Evolutionary conservation across 192 early-diverging fungal genomes (phyloP).

Genomic region (Coemansia aciculifera): DNA sequence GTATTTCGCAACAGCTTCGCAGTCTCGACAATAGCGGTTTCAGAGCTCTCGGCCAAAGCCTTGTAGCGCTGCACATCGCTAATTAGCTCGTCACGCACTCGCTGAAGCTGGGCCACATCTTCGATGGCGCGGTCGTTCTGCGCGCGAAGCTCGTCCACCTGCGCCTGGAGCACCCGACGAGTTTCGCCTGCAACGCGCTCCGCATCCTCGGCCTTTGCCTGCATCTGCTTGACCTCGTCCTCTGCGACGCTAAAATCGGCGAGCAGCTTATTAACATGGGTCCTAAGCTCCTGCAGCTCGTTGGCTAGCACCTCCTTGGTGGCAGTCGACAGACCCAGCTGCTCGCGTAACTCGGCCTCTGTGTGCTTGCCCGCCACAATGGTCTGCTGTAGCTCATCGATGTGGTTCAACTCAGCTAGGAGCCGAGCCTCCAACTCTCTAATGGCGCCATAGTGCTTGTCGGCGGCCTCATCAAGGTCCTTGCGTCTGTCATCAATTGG

Average conservation of each 20-base stretch:
- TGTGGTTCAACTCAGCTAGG: neutral
- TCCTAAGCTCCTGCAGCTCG: neutral
- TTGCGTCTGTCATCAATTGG: neutral
- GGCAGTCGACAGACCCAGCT: neutral
- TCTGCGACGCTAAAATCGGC: neutral
- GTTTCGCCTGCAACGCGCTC: neutral
- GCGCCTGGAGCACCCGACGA: neutral
- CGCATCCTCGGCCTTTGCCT: neutral
- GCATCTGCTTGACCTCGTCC: neutral
- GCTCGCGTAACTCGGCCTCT: neutral
- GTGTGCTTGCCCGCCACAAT: neutral
- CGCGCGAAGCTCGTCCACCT: slow-evolving; percentile 2
- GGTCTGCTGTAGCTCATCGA: neutral
- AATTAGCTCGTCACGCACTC: neutral
- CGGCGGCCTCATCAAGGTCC: neutral
- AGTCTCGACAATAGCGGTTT: neutral
- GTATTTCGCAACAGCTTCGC: neutral
- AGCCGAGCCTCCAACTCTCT: neutral
- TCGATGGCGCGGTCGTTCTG: neutral
- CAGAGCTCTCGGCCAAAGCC: neutral
- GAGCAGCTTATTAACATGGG: neutral
- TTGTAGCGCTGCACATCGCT: neutral
- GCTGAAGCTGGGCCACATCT: neutral
- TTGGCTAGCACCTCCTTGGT: neutral
- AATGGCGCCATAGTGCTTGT: neutral